A percentile compares a stretch with the other conserved stretches of the same genome.
Conservation (phyloP, 2,329 filamentous ascomycete species). For the Xylariaceae sp. region DNA sequence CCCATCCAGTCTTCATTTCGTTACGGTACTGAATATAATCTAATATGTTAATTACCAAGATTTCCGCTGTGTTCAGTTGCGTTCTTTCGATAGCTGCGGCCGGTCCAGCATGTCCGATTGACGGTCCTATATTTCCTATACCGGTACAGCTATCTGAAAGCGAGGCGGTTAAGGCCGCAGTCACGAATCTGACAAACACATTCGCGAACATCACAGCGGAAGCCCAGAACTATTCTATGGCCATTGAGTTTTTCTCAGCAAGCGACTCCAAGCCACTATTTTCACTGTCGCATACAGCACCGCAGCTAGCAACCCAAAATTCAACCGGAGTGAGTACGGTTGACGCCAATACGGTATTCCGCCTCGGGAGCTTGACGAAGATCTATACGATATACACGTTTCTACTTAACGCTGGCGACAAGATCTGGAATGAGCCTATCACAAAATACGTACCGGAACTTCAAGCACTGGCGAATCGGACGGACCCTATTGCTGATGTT, state of each 20-base stretch:
- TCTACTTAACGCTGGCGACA: conserved; percentile 36
- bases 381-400: conserved; percentile 43
- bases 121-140: conserved; percentile 34
- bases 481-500: conserved; percentile 29
- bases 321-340: conserved; percentile 40
- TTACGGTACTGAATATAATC: not conserved
- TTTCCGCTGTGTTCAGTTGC: conserved; percentile 10
- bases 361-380: conserved; percentile 47
- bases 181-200: conserved; percentile 27
- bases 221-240: conserved; percentile 40
- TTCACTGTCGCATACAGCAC: conserved; percentile 41
- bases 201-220: conserved; percentile 27
- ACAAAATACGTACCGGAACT: conserved; percentile 36
- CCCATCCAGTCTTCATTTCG: not conserved
- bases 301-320: conserved; percentile 28
- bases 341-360: conserved; percentile 45
- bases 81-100: conserved; percentile 16
- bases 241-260: conserved; percentile 43
- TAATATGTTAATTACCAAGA: conserved; percentile 11
- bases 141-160: conserved; percentile 25
- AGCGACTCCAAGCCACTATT: conserved; percentile 37
- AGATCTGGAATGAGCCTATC: conserved; percentile 35
- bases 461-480: conserved; percentile 26
- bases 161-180: conserved; percentile 26
- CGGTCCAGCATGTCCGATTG: conserved; percentile 31